A percentile compares a stretch with the other conserved stretches of the same genome.
Conservation (phyloP, 352 stramenopile species). For the Phytophthora litchii region DNA sequence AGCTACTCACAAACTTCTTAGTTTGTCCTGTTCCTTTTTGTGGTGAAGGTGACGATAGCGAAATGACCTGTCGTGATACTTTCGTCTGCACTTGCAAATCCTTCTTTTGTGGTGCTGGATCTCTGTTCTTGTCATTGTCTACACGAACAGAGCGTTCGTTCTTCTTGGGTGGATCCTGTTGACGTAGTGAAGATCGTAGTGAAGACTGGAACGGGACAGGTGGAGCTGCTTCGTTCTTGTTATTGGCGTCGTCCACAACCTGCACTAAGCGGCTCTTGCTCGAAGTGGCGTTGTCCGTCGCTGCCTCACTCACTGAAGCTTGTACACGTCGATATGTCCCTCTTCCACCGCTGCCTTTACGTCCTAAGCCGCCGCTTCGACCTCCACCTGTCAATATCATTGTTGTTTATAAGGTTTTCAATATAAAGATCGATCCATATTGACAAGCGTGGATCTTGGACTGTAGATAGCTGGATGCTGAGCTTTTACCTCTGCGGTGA, state of each 20-base stretch:
- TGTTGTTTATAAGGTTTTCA: not conserved
- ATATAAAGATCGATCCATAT: constrained; percentile 3
- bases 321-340: constrained; percentile 54
- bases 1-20: constrained; percentile 48
- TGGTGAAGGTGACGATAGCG: constrained; percentile 40
- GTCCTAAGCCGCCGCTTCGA: constrained; percentile 28
- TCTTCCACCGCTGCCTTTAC: constrained; percentile 31
- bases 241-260: constrained; percentile 21
- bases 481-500: constrained; percentile 32
- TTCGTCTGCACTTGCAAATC: constrained; percentile 36
- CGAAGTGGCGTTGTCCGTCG: not conserved
- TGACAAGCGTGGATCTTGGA: not conserved
- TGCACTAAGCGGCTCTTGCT: constrained; percentile 25
- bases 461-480: not conserved
- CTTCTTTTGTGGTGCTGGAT: constrained; percentile 22
- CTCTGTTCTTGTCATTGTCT: not conserved
- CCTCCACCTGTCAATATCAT: constrained; percentile 31
- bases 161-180: constrained; percentile 19
- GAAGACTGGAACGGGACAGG: constrained; percentile 55
- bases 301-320: constrained; percentile 13
- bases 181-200: constrained; percentile 53
- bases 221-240: not conserved
- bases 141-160: constrained; percentile 24
- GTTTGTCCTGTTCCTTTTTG: constrained; percentile 25
- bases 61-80: constrained; percentile 37